phyloP scores from a whole-genome alignment of 495 filamentous ascomycete genomes.

The Daldinia loculata region DNA sequence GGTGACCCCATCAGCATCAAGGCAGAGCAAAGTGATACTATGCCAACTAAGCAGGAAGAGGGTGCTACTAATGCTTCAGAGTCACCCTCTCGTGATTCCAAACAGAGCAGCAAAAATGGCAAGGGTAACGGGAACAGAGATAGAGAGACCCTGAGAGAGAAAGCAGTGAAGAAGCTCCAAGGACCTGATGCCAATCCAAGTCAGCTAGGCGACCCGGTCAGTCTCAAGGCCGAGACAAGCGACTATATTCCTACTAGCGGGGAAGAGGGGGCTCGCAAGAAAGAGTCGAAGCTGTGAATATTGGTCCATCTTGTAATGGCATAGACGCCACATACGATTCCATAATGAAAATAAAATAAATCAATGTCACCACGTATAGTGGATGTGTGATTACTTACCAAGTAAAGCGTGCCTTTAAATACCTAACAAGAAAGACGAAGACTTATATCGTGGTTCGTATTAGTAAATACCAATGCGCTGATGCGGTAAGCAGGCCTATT shows the following conservation, averaged over 20 bases:
- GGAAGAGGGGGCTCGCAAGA: conserved; percentile 31
- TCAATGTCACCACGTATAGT: too few species aligned
- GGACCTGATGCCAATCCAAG: conserved; percentile 52
- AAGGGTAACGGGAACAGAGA: neutral
- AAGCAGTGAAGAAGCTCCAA: conserved; percentile 49
- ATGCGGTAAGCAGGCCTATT: neutral
- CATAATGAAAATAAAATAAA: neutral
- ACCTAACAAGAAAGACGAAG: too few species aligned
- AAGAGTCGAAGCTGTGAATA: conserved; percentile 39
- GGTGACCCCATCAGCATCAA: conserved; percentile 57
- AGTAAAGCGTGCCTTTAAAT: neutral
- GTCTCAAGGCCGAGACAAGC: conserved; percentile 54
- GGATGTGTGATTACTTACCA: neutral
- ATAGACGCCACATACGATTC: neutral
- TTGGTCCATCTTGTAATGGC: neutral
- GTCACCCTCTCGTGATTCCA: neutral
- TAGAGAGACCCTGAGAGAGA: conserved; percentile 38
- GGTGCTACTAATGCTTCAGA: conserved; percentile 20
- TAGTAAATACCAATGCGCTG: conserved; percentile 5
- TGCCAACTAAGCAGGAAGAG: conserved; percentile 34
- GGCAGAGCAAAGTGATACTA: conserved; percentile 48
- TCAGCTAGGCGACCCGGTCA: conserved; percentile 53
- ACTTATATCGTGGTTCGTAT: neutral
- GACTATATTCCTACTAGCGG: conserved; percentile 19
- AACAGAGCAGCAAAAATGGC: neutral